Conservation (phyloP, 345 rosid species). For the Brassica juncea region DNA sequence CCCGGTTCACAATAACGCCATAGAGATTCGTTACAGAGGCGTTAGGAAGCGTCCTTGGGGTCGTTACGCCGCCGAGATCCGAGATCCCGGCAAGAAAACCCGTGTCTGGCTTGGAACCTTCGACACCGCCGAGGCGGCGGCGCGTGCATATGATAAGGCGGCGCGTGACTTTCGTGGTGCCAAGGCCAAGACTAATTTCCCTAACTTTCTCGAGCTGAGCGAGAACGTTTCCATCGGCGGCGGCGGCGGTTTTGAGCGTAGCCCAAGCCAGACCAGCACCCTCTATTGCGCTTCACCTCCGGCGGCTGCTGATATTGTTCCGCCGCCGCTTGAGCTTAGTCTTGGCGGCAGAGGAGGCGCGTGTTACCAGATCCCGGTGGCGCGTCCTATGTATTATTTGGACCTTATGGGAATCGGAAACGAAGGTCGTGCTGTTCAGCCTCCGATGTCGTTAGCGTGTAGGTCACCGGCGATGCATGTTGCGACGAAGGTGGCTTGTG, state of each 20-base stretch:
- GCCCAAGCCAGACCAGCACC: conserved; percentile 86
- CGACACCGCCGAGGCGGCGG: conserved; percentile 87
- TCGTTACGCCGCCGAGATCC: conserved; percentile 94
- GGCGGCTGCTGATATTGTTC: conserved; percentile 6
- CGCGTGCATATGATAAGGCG: conserved; percentile 86
- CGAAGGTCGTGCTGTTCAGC: conserved; percentile 22
- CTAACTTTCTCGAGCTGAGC: conserved; percentile 56
- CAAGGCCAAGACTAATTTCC: conserved; percentile 86
- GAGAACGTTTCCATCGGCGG: conserved; percentile 8
- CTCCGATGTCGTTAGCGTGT: conserved; percentile 22
- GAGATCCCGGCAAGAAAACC: conserved; percentile 88
- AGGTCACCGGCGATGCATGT: conserved; percentile 33
- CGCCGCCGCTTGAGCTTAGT: conserved; percentile 60
- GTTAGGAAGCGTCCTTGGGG: conserved; percentile 97
- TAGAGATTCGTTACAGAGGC: conserved; percentile 82
- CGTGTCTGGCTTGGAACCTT: conserved; percentile 96
- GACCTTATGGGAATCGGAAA: conserved; percentile 55
- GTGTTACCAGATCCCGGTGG: conserved; percentile 38
- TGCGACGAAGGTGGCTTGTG: conserved; percentile 23
- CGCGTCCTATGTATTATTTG: conserved; percentile 51
- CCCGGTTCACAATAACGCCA: conserved; percentile 29
- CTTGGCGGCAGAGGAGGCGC: conserved; percentile 27
- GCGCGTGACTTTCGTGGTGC: conserved; percentile 90
- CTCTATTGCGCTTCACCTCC: conserved; percentile 68
- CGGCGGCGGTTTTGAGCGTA: conserved; percentile 38